Base-by-base conservation (phyloP, 305 asterid genomes). In the Solanum hybrid region DNA sequence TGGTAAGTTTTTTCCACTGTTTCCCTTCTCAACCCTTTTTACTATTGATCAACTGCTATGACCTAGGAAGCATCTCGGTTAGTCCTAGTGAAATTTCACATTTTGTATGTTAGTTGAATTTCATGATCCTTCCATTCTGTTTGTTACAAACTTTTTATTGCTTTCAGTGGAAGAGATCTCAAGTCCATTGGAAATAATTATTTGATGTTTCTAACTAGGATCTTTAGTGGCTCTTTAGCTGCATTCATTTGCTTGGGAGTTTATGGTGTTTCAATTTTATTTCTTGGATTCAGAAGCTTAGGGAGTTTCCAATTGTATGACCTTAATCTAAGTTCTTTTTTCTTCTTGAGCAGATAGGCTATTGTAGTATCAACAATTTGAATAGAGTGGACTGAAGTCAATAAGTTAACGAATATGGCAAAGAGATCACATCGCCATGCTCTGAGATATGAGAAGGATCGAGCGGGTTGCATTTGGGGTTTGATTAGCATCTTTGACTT, bases 401-500 rank as follows among this genome's bases (percentile, higher is more conserved):
- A 79, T 61, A 67, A 40, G 35, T 75, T 39, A 26, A 69, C 87
- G 83, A 42, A 22, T 28, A 98, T 98, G 99, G 98, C 97, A 67
- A 98, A 96, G 96, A 95, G 89, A 94, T 92, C 97, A 86, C 94
- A 94, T 85, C 94, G 93, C 91, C 95, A 94, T 36, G 86, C 92
- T 86, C 90, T 92, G 61, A 93, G 95, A 31, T 91, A 92, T 79
- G 97, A 93, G 71, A 95, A 94, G 92, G 96, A 94, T 91, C 96
- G 90, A 61, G 93, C 95, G 8, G 98, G 99, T 84, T 98, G 99
- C 89, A 93, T 97, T 36, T 95, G 94, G 91, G 96, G 99, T 91
- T 94, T 98, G 82, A 95, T 98, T 88, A 95, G 91, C 91, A 94
- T 96, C 78, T 95, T 98, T 91, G 96, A 96, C 90, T 95, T 97